phyloP scores from a whole-genome alignment of 495 filamentous ascomycete species.

The Xylaria sp. region DNA sequence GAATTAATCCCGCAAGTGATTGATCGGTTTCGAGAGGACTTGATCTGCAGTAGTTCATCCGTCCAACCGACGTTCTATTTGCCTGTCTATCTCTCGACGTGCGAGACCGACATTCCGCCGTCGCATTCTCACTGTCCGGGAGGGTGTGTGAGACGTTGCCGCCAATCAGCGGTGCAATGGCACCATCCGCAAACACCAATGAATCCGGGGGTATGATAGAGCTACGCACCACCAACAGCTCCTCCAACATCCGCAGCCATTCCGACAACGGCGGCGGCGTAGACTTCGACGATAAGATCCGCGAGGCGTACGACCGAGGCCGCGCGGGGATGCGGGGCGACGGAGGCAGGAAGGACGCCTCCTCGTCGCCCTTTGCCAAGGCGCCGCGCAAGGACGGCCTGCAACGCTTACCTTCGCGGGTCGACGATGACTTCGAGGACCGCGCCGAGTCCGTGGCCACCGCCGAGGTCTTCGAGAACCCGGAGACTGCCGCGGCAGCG shows the following conservation, averaged over 20 bases:
- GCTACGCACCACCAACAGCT: neutral
- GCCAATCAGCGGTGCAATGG: constrained; percentile 17
- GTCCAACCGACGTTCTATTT: too few relatives aligned
- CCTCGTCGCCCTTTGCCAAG: constrained; percentile 22
- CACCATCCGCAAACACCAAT: neutral
- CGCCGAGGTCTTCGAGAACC: constrained; percentile 24
- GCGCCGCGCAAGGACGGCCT: constrained; percentile 30
- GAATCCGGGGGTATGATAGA: neutral
- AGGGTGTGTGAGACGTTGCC: too few relatives aligned
- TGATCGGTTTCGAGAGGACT: too few relatives aligned
- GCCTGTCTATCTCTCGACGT: too few relatives aligned
- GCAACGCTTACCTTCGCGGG: constrained; percentile 33
- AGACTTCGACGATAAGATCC: constrained; percentile 29
- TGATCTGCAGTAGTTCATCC: neutral
- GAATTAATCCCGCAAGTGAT: neutral
- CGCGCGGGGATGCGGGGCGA: constrained; percentile 13
- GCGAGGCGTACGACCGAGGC: constrained; percentile 33
- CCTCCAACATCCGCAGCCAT: neutral
- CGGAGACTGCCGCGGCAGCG: constrained; percentile 26
- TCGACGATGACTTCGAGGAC: constrained; percentile 27
- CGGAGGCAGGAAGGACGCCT: constrained; percentile 6
- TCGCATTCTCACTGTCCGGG: too few relatives aligned
- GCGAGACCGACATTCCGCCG: too few relatives aligned
- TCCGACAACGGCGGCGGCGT: constrained; percentile 9
- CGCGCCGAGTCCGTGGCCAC: constrained; percentile 1